Evolutionary conservation across 495 filamentous ascomycete genomes (phyloP), one percentile per base, ranked within the genome.

Genomic region (Parachaetomium inaequale): DNA sequence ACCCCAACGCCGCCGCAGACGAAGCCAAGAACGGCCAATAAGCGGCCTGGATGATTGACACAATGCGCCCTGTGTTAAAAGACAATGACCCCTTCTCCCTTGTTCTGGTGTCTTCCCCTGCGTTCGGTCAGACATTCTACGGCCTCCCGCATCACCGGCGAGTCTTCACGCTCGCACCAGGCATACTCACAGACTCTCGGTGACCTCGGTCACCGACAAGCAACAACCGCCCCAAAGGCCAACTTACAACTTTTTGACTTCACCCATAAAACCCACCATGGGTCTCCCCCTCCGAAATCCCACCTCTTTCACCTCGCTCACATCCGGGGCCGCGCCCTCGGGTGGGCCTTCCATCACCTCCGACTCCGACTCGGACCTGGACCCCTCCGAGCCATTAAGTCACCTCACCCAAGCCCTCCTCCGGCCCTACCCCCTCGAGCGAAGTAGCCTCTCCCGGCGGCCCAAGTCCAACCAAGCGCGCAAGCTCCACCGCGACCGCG

Each of bases 81-180:
- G 58, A 52, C 17, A 25, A 23, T 29, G 36, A 17, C n/a, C 25
- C 7, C 6, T 46, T 54, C 38, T 34, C 58, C 38, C 5, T 28
- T 25, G 8, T 61, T 61, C 58, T 29, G 25, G 32, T 32, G 7
- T 26, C 8, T 50, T 61, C 58, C 34, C 31, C 31, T 21, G 3
- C 15, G n/a, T 34, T 60, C 58, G 58, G 58, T 53, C 58, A 61
- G 58, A 61, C 36, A 32, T 45, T 54, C 46, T 61, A 17, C 28
- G 14, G 3, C 4, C 29, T 26, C 6, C 10, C 28, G 38, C 58
- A 59, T 59, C 57, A 59, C 34, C 57, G 57, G 57, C 57, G 57
- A 59, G 57, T 51, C 46, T 34, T 50, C 46, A 47, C 42, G n/a
- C 31, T 42, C 10, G 42, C 42, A 46, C 32, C 31, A 43, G 25